Percentiles rank a stretch among this genome's conserved stretches.
phyloP scores from a whole-genome alignment of 176 grass and related monocot species.

The Hsuehochloa calcarea region DNA sequence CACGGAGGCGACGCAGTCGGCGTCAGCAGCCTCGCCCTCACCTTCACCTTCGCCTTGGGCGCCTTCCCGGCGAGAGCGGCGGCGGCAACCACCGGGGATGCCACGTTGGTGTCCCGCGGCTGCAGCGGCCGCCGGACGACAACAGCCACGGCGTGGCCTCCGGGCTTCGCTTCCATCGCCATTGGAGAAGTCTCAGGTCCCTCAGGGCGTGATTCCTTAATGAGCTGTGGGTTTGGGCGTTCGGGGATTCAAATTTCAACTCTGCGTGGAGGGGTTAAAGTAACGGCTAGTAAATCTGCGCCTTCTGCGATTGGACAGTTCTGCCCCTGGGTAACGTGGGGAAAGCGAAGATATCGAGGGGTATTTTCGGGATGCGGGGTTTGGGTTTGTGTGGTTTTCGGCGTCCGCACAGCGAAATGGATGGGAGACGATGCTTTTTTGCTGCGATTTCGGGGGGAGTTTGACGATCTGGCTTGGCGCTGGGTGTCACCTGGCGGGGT shows the following conservation, averaged over 20 bases:
- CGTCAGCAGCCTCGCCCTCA: background rate
- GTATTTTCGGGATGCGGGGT: background rate
- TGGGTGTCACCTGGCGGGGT: no score
- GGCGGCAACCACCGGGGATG: background rate
- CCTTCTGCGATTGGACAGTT: background rate
- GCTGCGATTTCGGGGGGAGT: background rate
- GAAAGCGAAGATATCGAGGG: background rate
- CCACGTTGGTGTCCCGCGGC: constrained; percentile 44
- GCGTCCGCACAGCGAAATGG: background rate
- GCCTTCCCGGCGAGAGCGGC: background rate
- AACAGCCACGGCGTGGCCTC: background rate
- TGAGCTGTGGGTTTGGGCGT: background rate
- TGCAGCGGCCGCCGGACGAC: constrained; percentile 41
- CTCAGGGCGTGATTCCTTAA: background rate
- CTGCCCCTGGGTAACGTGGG: background rate
- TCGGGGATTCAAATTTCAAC: constrained; percentile 32
- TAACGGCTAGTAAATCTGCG: constrained; percentile 37
- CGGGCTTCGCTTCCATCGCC: constrained; percentile 22
- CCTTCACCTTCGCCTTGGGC: background rate
- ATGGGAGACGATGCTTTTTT: background rate
- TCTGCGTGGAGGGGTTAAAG: background rate
- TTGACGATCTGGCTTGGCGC: no score
- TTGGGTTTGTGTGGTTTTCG: background rate
- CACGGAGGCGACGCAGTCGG: background rate
- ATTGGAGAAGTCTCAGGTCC: background rate